Evolutionary conservation across 2,329 filamentous ascomycete species (phyloP).

Genomic region (Fusarium albosuccineum): DNA sequence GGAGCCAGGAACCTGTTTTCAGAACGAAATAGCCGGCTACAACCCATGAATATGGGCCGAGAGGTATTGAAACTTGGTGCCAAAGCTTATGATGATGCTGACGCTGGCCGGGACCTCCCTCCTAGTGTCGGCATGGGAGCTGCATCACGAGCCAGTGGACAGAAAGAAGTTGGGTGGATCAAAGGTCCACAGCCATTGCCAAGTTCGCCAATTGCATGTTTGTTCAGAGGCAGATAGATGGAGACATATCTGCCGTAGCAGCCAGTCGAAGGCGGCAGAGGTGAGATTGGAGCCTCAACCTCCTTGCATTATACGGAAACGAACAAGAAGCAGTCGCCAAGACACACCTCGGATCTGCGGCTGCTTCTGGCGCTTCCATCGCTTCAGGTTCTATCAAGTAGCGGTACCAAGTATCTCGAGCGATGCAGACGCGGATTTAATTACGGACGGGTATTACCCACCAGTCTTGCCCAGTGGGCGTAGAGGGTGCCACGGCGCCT

Average conservation of each 20-base stretch:
- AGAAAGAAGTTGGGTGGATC: constrained; percentile 3
- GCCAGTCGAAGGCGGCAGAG: neutral
- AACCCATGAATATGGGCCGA: constrained; percentile 3
- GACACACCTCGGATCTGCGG: neutral
- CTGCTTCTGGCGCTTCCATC: neutral
- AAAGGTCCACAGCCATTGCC: constrained; percentile 2
- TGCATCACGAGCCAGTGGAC: constrained; percentile 13
- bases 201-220: constrained; percentile 4
- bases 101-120: constrained; percentile 7
- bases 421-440: constrained; percentile 9
- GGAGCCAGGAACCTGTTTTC: constrained; percentile 1
- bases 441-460: constrained; percentile 23
- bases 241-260: neutral
- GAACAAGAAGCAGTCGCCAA: neutral
- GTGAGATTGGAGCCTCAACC: neutral
- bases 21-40: neutral
- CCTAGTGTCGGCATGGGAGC: constrained; percentile 4
- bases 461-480: neutral
- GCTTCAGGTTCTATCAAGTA: neutral
- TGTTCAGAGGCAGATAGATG: constrained; percentile 1
- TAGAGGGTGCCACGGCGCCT: constrained; percentile 6
- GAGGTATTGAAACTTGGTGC: neutral
- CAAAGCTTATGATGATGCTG: constrained; percentile 6
- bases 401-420: neutral
- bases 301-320: neutral